Base-by-base conservation (phyloP, 1,139 yeast genomes). In the Suzukiozyma palmioleophila region DNA sequence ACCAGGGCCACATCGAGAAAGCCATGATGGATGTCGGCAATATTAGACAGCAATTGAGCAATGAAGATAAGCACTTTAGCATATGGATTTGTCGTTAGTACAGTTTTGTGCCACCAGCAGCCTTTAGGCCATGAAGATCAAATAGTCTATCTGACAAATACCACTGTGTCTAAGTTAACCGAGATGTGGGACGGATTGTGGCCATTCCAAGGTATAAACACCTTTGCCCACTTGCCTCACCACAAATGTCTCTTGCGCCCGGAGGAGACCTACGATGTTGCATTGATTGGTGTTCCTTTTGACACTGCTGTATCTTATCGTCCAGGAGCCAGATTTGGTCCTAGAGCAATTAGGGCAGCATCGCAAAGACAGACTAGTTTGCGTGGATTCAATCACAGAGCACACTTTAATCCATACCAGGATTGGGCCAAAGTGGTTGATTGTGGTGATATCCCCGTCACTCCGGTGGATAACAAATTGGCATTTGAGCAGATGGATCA, bases 321-420 rank as follows among this genome's bases (percentile, higher is more conserved):
- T 43, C 76, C 87, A 0, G 90, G 92, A 14, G 89, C 94, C 5
- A 64, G 94, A 42, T 84, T 84, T 58, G 94, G 94, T 1, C 94
- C 94, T 3, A 65, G 85, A 38, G 86, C 88, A 3, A 80, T 84
- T 38, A 66, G 94, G 43, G 66, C 75, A 3, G 89, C 88, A 2
- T 81, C 89, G 1, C 87, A 81, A 60, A 71, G 94, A 52, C 92
- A 84, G 55, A 76, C 76, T 5, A 59, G 79, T 1, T 59, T 77
- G 39, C 66, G 90, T 43, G 89, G 88, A 1, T 84, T 76, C 62
- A 84, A 84, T 52, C 75, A 75, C 45, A 63, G 89, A 34, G 88
- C 89, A 3, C 64, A 67, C 36, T 62, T 74, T 44, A 82, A 83
- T 48, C 89, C 89, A 1, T 84, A 81, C 54, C 57, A 61, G 26